Percentiles rank a stretch among this genome's conserved stretches.
These are phyloP conservation scores for Fusarium liriodendri DNA, from an alignment of 2,329 filamentous ascomycete species.

Conservation along the genomic window DNA sequence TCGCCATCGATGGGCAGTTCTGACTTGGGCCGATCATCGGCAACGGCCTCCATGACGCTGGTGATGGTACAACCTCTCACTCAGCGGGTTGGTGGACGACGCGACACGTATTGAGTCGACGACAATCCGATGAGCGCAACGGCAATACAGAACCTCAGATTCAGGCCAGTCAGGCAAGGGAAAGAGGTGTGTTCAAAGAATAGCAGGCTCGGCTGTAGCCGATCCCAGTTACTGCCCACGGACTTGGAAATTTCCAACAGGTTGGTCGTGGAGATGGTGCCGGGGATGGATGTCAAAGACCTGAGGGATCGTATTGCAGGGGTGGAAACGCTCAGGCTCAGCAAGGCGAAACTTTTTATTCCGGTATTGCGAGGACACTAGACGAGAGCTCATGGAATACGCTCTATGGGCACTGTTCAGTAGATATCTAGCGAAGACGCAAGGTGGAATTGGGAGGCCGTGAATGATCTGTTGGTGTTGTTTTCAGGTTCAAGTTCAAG, in stretches of 20 bases:
- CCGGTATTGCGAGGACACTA: neutral
- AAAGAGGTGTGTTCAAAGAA: neutral
- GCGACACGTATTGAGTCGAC: neutral
- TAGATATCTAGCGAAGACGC: neutral
- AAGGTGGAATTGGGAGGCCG: neutral
- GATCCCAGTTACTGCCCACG: constrained; percentile 9
- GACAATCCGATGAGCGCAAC: neutral
- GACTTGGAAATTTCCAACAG: constrained; percentile 12
- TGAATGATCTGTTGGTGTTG: constrained; percentile 2
- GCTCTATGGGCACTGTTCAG: neutral
- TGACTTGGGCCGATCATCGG: constrained; percentile 8
- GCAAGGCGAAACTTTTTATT: neutral
- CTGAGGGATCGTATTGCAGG: constrained; percentile 19
- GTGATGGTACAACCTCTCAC: neutral
- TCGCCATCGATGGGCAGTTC: constrained; percentile 13
- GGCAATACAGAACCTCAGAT: neutral
- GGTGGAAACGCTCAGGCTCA: constrained; percentile 13
- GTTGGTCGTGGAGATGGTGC: constrained; percentile 14
- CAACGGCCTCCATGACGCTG: constrained; percentile 21
- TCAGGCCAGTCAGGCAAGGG: neutral
- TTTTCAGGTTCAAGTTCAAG: constrained; percentile 3
- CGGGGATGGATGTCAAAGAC: constrained; percentile 14
- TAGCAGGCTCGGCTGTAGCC: neutral
- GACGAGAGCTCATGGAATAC: neutral
- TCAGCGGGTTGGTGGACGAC: neutral